Conservation (phyloP, 352 stramenopile species). For the Pythium oligandrum region DNA sequence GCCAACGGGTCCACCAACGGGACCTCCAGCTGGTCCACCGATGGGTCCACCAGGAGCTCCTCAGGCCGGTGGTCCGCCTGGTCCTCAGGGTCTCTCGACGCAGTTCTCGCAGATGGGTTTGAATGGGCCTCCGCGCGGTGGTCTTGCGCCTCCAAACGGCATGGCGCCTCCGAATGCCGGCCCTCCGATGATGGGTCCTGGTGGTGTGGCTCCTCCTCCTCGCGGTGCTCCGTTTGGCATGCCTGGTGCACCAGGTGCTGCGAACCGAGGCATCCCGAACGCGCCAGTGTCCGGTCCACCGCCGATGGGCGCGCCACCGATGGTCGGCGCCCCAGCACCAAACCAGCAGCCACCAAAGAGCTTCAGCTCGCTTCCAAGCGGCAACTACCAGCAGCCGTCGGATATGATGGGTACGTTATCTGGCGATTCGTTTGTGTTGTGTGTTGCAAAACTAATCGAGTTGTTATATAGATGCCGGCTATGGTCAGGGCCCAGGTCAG, state of each 20-base stretch:
- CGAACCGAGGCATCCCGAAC: no score
- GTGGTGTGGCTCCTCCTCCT: constrained; percentile 4
- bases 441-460: background rate
- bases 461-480: constrained; percentile 34
- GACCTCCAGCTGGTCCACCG: constrained; percentile 21
- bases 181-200: no score
- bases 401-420: constrained; percentile 67
- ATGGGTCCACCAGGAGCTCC: constrained; percentile 15
- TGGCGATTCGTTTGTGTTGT: background rate
- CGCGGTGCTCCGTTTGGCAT: constrained; percentile 20
- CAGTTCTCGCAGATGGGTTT: constrained; percentile 75
- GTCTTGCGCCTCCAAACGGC: no score
- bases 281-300: constrained; percentile 10
- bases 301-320: constrained; percentile 26
- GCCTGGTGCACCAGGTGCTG: constrained; percentile 4
- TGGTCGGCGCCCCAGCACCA: constrained; percentile 12
- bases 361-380: constrained; percentile 42
- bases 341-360: constrained; percentile 6
- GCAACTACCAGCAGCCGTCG: constrained; percentile 76
- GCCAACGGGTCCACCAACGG: constrained; percentile 13
- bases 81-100: constrained; percentile 28
- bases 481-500: constrained; percentile 38
- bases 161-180: no score
- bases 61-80: constrained; percentile 7
- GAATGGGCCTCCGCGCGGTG: constrained; percentile 13